These are phyloP conservation scores for Blastosporella zonata DNA, from an alignment of 1,284 basidiomycete genomes.

Conservation along the genomic window DNA sequence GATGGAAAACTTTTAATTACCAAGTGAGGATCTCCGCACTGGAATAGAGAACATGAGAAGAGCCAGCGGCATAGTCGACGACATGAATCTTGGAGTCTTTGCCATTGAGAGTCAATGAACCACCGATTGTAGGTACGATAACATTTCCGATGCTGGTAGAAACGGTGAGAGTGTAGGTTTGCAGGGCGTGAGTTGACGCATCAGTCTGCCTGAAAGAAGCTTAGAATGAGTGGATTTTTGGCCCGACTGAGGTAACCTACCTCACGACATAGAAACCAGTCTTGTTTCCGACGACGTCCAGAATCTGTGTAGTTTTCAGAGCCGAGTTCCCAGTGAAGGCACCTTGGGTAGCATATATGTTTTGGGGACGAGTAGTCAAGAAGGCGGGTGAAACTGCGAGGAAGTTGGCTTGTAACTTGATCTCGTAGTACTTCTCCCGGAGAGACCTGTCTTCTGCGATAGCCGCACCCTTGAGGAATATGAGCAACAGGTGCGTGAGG, in stretches of 20 bases:
- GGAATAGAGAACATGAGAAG: constrained; percentile 43
- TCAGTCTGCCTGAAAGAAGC: constrained; percentile 33
- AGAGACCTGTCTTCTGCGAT: constrained; percentile 48
- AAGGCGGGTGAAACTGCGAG: constrained; percentile 44
- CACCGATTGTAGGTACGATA: constrained; percentile 40
- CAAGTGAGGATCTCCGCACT: constrained; percentile 50
- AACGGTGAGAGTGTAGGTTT: constrained; percentile 38
- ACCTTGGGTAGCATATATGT: constrained; percentile 36
- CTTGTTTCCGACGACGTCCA: constrained; percentile 43
- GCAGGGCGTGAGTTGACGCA: constrained; percentile 32
- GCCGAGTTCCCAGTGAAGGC: constrained; percentile 44
- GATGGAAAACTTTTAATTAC: constrained; percentile 21
- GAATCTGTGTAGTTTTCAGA: constrained; percentile 43
- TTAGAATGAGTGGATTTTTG: background rate
- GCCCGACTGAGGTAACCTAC: constrained; percentile 20
- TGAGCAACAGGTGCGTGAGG: constrained; percentile 3
- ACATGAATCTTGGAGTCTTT: constrained; percentile 52
- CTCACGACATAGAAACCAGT: constrained; percentile 47
- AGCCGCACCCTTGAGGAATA: constrained; percentile 36
- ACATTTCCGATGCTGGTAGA: constrained; percentile 42
- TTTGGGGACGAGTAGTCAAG: constrained; percentile 42
- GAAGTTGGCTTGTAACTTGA: constrained; percentile 48
- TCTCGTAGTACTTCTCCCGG: constrained; percentile 48
- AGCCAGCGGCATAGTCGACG: constrained; percentile 46
- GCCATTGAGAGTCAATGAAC: constrained; percentile 38